Conservation (phyloP, 2,329 filamentous ascomycete species). For the Hypocrella siamensis region DNA sequence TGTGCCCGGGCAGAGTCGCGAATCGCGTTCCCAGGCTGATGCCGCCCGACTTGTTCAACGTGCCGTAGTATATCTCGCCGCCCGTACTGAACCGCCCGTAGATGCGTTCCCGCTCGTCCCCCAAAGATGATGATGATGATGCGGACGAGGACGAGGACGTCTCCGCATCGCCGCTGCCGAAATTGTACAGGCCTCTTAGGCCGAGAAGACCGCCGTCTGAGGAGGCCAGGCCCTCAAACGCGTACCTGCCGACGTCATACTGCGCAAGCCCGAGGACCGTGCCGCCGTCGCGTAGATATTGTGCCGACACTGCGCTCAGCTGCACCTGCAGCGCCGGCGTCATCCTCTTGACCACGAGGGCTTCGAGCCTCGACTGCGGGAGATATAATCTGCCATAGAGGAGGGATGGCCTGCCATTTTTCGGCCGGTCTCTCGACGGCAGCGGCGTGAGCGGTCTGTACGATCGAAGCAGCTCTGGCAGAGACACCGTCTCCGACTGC, state of each 20-base stretch:
- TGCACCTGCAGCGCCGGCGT: conserved; percentile 66
- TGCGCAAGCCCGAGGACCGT: conserved; percentile 59
- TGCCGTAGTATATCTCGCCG: conserved; percentile 88
- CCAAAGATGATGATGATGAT: too few relatives aligned
- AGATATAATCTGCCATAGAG: conserved; percentile 70
- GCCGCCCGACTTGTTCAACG: conserved; percentile 84
- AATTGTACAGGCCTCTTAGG: conserved; percentile 83
- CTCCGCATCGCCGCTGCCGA: conserved; percentile 44
- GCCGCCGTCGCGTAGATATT: conserved; percentile 56
- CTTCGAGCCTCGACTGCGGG: conserved; percentile 74
- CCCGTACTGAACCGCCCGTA: conserved; percentile 81
- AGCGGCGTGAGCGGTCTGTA: conserved; percentile 67
- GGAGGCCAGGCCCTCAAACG: conserved; percentile 77
- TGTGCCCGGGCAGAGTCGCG: conserved; percentile 65
- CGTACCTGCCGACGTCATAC: conserved; percentile 77
- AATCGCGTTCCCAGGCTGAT: conserved; percentile 82
- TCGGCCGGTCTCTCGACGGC: conserved; percentile 11
- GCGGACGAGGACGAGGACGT: conserved; percentile 4
- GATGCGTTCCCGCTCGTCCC: conserved; percentile 40
- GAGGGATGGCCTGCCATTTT: conserved; percentile 32
- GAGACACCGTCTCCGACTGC: conserved; percentile 57
- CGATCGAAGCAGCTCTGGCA: conserved; percentile 64
- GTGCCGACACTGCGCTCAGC: conserved; percentile 62
- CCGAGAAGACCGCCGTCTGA: conserved; percentile 85
- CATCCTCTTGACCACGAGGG: conserved; percentile 64